Evolutionary conservation across 805 yeast species (phyloP).

Genomic region (Kuraishia hungarica): DNA sequence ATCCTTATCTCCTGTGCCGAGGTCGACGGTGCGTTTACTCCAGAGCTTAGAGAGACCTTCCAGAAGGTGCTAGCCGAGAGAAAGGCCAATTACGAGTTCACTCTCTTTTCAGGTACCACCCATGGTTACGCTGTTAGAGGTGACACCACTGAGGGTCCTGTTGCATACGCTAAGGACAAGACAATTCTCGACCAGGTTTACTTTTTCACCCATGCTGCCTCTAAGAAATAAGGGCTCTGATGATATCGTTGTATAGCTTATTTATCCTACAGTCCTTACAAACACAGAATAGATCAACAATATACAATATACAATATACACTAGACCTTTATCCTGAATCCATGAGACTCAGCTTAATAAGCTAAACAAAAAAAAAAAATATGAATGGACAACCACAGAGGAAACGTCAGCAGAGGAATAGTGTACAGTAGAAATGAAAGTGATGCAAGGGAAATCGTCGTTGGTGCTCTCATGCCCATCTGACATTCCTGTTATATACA

Average conservation of each 20-base stretch:
- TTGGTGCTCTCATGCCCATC: conserved; percentile 4
- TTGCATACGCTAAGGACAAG: conserved; percentile 62
- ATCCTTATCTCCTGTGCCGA: conserved; percentile 71
- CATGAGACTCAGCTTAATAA: background rate
- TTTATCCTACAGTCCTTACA: too few relatives aligned
- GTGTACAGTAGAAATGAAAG: background rate
- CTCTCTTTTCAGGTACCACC: conserved; percentile 49
- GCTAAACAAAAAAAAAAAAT: background rate
- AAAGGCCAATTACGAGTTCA: conserved; percentile 48
- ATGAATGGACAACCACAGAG: background rate
- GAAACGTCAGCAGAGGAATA: background rate
- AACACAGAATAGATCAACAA: background rate
- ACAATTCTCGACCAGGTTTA: conserved; percentile 38
- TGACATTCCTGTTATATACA: conserved; percentile 6
- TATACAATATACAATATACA: background rate
- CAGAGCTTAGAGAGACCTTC: conserved; percentile 53
- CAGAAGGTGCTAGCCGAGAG: conserved; percentile 44
- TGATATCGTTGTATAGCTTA: too few relatives aligned
- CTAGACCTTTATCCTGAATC: background rate
- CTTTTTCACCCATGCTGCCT: conserved; percentile 14
- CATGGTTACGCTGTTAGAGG: conserved; percentile 86
- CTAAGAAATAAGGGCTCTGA: background rate
- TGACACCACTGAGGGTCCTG: conserved; percentile 43
- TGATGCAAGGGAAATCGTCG: background rate
- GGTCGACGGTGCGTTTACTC: conserved; percentile 52